Percentiles rank a stretch among this genome's conserved stretches.
Evolutionary conservation across 2,329 filamentous ascomycete genomes (phyloP).

Genomic region (Neurospora crassa): DNA sequence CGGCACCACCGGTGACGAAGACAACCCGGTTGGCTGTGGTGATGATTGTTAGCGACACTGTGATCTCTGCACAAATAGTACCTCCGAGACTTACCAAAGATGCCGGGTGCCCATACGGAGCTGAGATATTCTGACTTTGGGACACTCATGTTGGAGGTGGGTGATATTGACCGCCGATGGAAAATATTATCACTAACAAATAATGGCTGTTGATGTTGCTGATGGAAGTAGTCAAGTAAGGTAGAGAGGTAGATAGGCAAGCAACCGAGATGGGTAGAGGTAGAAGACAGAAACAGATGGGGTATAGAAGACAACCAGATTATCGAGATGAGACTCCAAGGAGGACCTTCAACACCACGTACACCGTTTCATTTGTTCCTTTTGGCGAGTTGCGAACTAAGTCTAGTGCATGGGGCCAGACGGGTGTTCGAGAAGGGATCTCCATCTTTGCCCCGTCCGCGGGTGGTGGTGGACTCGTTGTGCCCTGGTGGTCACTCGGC

Average conservation of each 20-base stretch:
- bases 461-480: background rate
- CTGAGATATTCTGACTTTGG: conserved; percentile 70
- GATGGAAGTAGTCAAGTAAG: background rate
- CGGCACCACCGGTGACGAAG: conserved; percentile 91
- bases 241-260: too few relatives aligned
- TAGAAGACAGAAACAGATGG: background rate
- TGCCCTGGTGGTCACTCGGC: background rate
- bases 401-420: background rate
- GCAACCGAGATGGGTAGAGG: background rate
- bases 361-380: background rate
- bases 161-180: background rate
- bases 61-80: background rate
- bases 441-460: background rate
- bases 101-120: conserved; percentile 74
- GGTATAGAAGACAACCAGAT: background rate
- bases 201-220: background rate
- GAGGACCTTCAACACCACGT: background rate
- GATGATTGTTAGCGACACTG: background rate
- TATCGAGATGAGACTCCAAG: background rate
- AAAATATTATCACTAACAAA: background rate
- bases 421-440: background rate
- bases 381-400: background rate
- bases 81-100: conserved; percentile 56
- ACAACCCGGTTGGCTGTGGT: conserved; percentile 69
- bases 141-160: conserved; percentile 56